These are phyloP conservation scores for Podospora anserina DNA, from an alignment of 495 filamentous ascomycete species.

Conservation along the genomic window DNA sequence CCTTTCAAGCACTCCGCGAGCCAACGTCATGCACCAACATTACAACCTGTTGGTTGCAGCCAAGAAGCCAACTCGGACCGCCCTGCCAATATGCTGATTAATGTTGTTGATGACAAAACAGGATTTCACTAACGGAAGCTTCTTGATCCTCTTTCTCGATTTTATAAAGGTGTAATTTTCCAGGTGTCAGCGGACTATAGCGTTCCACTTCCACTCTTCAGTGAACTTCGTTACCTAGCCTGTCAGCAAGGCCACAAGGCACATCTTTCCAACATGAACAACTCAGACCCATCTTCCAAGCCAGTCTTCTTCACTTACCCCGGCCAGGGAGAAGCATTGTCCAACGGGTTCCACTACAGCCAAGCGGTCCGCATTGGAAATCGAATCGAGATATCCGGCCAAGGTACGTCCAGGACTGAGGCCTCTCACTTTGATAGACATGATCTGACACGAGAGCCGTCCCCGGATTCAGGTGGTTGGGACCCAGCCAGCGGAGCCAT, in stretches of 20 bases:
- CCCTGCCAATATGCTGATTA: conserved; percentile 41
- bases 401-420: conserved; percentile 5
- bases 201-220: no score
- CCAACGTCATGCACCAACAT: conserved; percentile 29
- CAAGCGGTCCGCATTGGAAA: conserved; percentile 13
- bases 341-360: conserved; percentile 9
- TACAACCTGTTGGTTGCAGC: conserved; percentile 48
- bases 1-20: not conserved
- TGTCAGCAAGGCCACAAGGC: not conserved
- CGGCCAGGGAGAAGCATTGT: conserved; percentile 22
- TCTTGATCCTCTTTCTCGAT: no score
- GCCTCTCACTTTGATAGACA: not conserved
- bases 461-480: conserved; percentile 16
- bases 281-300: not conserved
- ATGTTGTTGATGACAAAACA: not conserved
- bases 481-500: conserved; percentile 16
- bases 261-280: not conserved
- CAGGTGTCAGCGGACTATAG: no score
- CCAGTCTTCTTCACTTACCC: conserved; percentile 37
- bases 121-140: not conserved
- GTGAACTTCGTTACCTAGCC: no score
- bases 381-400: conserved; percentile 15
- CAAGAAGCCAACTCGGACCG: conserved; percentile 33
- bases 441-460: not conserved
- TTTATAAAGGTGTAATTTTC: not conserved